phyloP scores from a whole-genome alignment of 257 asterid genomes.

The Przewalskia tangutica region DNA sequence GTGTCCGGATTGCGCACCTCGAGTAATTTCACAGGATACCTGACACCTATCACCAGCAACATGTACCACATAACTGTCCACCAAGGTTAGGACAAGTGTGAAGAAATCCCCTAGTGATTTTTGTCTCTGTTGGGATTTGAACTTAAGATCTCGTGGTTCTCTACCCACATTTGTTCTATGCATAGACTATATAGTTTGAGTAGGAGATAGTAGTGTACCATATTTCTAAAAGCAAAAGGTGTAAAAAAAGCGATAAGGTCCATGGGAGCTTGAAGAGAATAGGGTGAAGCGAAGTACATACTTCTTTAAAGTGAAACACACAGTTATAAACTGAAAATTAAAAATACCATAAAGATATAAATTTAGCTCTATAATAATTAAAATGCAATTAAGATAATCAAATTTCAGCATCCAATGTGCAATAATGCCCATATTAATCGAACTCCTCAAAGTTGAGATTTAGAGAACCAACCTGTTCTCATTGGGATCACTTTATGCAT shows the following conservation, averaged over 20 bases:
- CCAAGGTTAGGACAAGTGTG: too few relatives aligned
- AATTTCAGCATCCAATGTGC: background rate
- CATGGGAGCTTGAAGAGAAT: background rate
- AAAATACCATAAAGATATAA: too few relatives aligned
- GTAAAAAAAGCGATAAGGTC: background rate
- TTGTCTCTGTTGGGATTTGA: too few relatives aligned
- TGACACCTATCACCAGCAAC: too few relatives aligned
- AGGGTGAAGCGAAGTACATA: background rate
- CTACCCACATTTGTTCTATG: too few relatives aligned
- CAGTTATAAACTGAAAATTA: background rate
- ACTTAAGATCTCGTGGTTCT: too few relatives aligned
- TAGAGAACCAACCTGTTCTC: background rate
- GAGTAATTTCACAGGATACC: too few relatives aligned
- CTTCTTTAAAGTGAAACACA: background rate
- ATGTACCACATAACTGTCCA: too few relatives aligned
- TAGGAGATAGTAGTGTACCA: background rate
- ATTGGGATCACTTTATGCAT: background rate
- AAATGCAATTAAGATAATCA: background rate
- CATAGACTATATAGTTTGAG: background rate
- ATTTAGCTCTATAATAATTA: background rate
- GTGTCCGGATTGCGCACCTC: too few relatives aligned
- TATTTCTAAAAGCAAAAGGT: background rate
- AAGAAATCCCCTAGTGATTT: too few relatives aligned
- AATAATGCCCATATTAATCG: background rate
- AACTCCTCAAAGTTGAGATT: background rate